These are phyloP conservation scores for Cutaneotrichosporon sp. DNA, from an alignment of 1,284 basidiomycete species.

Conservation along the genomic window DNA sequence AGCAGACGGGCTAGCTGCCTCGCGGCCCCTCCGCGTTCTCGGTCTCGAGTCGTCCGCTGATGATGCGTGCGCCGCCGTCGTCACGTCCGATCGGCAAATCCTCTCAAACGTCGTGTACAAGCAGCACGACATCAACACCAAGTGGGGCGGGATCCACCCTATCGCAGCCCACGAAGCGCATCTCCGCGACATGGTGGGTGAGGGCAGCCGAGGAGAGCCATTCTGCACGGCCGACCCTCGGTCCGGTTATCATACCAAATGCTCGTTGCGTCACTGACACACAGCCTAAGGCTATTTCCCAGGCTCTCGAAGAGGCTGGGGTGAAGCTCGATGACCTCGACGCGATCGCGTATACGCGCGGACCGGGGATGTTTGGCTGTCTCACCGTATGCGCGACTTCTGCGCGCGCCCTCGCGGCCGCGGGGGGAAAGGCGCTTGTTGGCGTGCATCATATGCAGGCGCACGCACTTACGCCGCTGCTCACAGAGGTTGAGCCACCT, in stretches of 20 bases:
- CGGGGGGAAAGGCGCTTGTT: constrained; percentile 68
- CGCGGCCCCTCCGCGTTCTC: constrained; percentile 57
- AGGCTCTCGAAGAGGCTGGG: constrained; percentile 62
- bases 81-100: constrained; percentile 62
- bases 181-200: constrained; percentile 61
- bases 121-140: constrained; percentile 56
- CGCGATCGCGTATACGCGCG: constrained; percentile 84
- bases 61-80: constrained; percentile 80
- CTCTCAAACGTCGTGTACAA: constrained; percentile 76
- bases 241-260: no score
- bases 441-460: constrained; percentile 98
- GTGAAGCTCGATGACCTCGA: constrained; percentile 63
- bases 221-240: no score
- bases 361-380: constrained; percentile 80
- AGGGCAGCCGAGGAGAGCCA: no score
- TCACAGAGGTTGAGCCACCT: constrained; percentile 60
- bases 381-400: constrained; percentile 70
- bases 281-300: constrained; percentile 69
- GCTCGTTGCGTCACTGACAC: background rate
- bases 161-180: constrained; percentile 66
- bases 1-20: no score
- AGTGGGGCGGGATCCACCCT: constrained; percentile 78
- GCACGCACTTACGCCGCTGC: constrained; percentile 76
- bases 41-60: constrained; percentile 77
- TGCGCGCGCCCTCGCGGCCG: constrained; percentile 74